Conservation (phyloP, 2,329 filamentous ascomycete genomes). For the Phialophora verrucosa region DNA sequence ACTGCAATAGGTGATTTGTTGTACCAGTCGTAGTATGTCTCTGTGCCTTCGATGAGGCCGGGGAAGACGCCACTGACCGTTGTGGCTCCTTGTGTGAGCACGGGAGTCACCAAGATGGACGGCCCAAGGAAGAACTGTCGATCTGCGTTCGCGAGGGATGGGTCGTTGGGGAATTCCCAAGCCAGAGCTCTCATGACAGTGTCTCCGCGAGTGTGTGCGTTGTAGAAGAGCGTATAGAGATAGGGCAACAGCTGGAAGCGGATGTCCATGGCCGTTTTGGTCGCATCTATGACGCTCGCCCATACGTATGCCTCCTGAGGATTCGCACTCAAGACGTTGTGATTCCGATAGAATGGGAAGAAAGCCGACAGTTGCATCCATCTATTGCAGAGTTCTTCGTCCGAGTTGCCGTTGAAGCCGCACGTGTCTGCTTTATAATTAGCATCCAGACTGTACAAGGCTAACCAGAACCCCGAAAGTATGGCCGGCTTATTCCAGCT, state of each 20-base stretch:
- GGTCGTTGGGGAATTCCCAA: conserved; percentile 75
- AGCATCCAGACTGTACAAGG: neutral
- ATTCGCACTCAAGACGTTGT: conserved; percentile 67
- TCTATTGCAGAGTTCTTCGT: conserved; percentile 72
- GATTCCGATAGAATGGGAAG: conserved; percentile 80
- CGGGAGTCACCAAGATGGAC: conserved; percentile 69
- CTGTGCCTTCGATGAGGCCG: conserved; percentile 57
- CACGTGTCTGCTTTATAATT: conserved; percentile 59
- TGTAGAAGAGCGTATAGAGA: conserved; percentile 74
- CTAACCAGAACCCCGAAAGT: neutral
- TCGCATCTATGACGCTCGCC: conserved; percentile 68
- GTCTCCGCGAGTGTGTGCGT: conserved; percentile 67
- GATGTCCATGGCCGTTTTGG: conserved; percentile 70
- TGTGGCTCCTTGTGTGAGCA: conserved; percentile 64
- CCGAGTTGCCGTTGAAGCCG: conserved; percentile 71
- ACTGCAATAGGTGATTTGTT: conserved; percentile 63
- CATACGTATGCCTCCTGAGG: conserved; percentile 75
- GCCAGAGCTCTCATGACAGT: conserved; percentile 75
- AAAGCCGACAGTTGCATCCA: conserved; percentile 77
- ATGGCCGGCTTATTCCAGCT: neutral
- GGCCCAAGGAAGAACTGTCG: conserved; percentile 74
- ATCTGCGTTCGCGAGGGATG: conserved; percentile 68
- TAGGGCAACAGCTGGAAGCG: conserved; percentile 75
- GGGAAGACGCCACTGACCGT: conserved; percentile 73
- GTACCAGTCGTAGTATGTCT: conserved; percentile 81